Base-by-base conservation (phyloP, 2,329 filamentous ascomycete species). In the Lojkania enalia region DNA sequence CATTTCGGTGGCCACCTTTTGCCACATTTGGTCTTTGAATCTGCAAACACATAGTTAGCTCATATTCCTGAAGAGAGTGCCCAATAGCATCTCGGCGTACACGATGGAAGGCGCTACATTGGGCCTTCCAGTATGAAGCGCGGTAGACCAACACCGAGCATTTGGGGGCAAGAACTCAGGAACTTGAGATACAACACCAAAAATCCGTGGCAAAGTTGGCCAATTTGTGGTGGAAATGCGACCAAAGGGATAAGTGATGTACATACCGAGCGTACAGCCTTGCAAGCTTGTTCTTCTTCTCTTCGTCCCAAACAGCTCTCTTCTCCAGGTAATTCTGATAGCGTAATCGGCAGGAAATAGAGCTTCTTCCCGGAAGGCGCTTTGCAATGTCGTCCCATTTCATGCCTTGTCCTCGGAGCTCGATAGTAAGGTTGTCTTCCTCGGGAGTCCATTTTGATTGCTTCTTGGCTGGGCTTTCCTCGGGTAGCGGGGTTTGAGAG, bases 361-460 rank as follows among this genome's bases (percentile, higher is more conserved):
- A 86, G 71, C 90, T 96, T 58, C 94, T 83, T 51, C 92, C 92
- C 2, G 90, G 91, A 38, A 97, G 76, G 42, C 86, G 83, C 74
- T 92, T 95, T 51, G 90, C 95, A 61, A 97, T 96, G 70, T 97
- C 92, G 66, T 97, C 92, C 94, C 92, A 97, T 68, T 97, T 97
- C 90, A 96, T 96, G 6, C 89, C 88, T 58, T 85, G 85, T 27
- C 90, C 89, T 46, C 92, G 84, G 51, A 97, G 81, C 69, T 95
- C 88, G 60, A 96, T 96, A 59, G 96, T 96, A 37, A 94, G 76
- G n/a, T 87, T 83, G 70, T 97, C 90, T 70, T 97, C 92, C 51
- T 96, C 90, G 1, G 87, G 79, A 4, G 89, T 95, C 94, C 94
- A 97, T 72, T 97, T 97, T 66, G 89, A 95, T 71, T 96, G 90